Evolutionary conservation across 2,329 filamentous ascomycete genomes (phyloP), one percentile per base, ranked within the genome.

Genomic region (Pleurostoma richardsiae): DNA sequence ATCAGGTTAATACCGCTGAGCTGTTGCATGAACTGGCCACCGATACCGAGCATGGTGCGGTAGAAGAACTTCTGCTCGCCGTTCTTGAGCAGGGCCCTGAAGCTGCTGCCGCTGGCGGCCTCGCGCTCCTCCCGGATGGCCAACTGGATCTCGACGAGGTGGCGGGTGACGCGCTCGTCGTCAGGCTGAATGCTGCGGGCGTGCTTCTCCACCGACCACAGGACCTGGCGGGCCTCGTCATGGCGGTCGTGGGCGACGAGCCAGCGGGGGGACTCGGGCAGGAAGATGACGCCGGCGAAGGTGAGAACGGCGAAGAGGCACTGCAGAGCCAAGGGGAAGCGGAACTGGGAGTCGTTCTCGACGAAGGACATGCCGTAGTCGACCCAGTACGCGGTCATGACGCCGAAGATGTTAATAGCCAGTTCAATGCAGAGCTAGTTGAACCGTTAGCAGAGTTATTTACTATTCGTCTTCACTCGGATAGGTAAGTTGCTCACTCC

Each of bases 321-420:
- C 51, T 74, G 72, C 5, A 75, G 59, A 1, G 67, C 71, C 4
- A 75, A 53, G 0, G 71, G 70, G 40, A 74, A 74, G 2, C 71
- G 69, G 47, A 73, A 74, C 36, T 69, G 64, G 1, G 62, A 55
- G 11, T 66, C 61, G 39, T 58, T 67, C 29, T 54, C 46, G 30
- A 67, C 57, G 38, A 55, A 66, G 4, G 61, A 66, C 57, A 65
- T 65, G 47, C 60, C 19, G 19, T 19, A 19, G 19, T 19, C 19
- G 19, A 19, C 19, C 51, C 56, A 57, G 40, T 54, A 46, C 28
- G 51, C 51, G 36, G 50, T 39, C 43, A 52, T 45, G 19, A 51
- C 43, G 10, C 54, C 49, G 44, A 57, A 52, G 30, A 60, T 62
- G 41, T 59, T 59, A 48, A 62, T 60, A 36, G 50, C 47, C 29